A percentile compares a stretch with the other conserved stretches of the same genome.
phyloP scores from a whole-genome alignment of 2,329 filamentous ascomycete genomes.

The Aspergillus caelatus region DNA sequence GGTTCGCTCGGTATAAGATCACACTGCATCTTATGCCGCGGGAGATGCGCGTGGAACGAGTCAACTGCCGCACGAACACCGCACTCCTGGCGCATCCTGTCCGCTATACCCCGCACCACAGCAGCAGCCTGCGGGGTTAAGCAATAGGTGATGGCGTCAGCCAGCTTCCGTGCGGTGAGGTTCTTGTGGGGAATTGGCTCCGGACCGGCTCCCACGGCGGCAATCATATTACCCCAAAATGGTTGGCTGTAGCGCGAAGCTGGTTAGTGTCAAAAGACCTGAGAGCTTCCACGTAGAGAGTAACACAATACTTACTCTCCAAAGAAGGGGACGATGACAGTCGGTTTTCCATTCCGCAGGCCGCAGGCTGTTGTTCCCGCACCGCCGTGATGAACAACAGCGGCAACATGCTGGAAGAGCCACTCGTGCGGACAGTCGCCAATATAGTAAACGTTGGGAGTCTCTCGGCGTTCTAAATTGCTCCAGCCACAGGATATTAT shows the following conservation, averaged over 20 bases:
- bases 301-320: constrained; percentile 45
- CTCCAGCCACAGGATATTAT: constrained; percentile 60
- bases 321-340: constrained; percentile 61
- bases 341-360: constrained; percentile 54
- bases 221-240: constrained; percentile 59
- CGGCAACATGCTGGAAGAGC: constrained; percentile 59
- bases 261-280: not conserved
- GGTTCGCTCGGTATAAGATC: constrained; percentile 24
- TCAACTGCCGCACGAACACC: constrained; percentile 45
- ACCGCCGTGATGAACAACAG: constrained; percentile 64
- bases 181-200: constrained; percentile 50
- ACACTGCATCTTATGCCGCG: constrained; percentile 27
- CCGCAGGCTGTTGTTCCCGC: constrained; percentile 62
- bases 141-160: constrained; percentile 49
- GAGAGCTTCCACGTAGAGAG: not conserved
- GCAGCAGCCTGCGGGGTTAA: constrained; percentile 41
- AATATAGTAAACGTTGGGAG: constrained; percentile 50
- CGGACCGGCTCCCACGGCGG: constrained; percentile 53
- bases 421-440: constrained; percentile 61
- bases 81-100: constrained; percentile 45
- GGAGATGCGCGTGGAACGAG: constrained; percentile 46
- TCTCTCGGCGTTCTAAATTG: constrained; percentile 41
- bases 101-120: constrained; percentile 38
- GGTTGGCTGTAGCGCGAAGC: constrained; percentile 39
- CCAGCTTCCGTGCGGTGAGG: constrained; percentile 48